Base-by-base conservation (phyloP, 768 basidiomycete species). In the Hirschioporus abietinus region DNA sequence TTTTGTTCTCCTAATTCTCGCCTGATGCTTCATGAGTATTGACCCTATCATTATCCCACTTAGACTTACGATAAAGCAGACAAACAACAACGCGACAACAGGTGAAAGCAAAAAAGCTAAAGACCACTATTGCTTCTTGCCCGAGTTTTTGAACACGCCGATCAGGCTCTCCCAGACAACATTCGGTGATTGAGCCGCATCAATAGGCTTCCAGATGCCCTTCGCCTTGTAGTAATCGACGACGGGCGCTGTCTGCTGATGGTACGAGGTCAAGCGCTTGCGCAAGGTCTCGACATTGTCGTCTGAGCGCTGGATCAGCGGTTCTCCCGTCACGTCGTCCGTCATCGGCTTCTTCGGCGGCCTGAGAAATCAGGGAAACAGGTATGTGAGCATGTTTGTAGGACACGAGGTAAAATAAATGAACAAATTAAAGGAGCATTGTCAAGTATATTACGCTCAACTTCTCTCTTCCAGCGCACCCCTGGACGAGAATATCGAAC, bases 281-380 rank as follows among this genome's bases (percentile, higher is more conserved):
- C 88, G 86, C 64, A 99, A 84, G 15, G 96, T 93, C 77, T 97
- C 94, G 68, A 95, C 93, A 70, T 98, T 99, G 81, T 99, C 97
- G 77, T 99, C 97, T 9, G 95, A 95, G 69, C 97, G 91, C 77
- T 98, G 96, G 73, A 96, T 90, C 70, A 99, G 87, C 42, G 95
- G 93, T 79, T 99, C 96, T 66, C 97, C 97, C 3, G 95, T 92
- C 36, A 92, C 82, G 77, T 99, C 97, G 79, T 99, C 97, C 23
- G 84, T 83, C 83, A 93, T 91, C n/a, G 88, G 72, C 79, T 97
- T 98, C 84, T 98, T 99, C 34, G 97, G 97, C 6, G 97, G 97
- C 80, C 96, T 99, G 75, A 18, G 58, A 5, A 62, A 36, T 35
- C 17, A 6, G 66, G 57, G 15, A 64, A 30, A 12, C 36, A 7